phyloP scores from a whole-genome alignment of 2,329 filamentous ascomycete genomes.

The Cadophora gregata region DNA sequence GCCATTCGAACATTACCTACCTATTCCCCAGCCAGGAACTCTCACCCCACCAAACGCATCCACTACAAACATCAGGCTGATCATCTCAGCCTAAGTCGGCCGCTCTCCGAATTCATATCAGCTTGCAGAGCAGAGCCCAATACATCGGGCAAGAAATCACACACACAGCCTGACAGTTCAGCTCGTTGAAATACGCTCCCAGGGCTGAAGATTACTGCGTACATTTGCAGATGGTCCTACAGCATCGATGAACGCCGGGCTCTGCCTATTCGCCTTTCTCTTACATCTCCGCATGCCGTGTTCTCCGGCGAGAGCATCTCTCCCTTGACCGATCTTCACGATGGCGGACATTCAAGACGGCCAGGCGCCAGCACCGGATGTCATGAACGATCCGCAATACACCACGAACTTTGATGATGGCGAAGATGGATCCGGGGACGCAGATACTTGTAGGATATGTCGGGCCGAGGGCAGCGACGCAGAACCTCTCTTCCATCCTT shows the following conservation, averaged over 20 bases:
- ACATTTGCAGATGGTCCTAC: constrained; percentile 37
- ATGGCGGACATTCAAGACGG: constrained; percentile 32
- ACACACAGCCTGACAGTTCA: not conserved
- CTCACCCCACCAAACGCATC: not conserved
- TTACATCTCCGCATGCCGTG: not conserved
- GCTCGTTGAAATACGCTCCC: not conserved
- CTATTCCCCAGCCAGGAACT: not conserved
- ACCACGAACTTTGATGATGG: constrained; percentile 47
- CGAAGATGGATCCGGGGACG: constrained; percentile 42
- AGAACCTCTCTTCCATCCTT: constrained; percentile 94
- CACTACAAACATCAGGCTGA: not conserved
- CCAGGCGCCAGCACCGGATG: constrained; percentile 47
- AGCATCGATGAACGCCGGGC: constrained; percentile 35
- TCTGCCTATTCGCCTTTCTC: constrained; percentile 35
- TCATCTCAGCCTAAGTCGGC: not conserved
- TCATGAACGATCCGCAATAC: constrained; percentile 63
- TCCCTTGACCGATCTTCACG: constrained; percentile 4
- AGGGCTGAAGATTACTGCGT: constrained; percentile 5
- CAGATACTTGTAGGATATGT: constrained; percentile 96
- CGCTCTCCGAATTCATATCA: not conserved
- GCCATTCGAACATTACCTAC: not conserved
- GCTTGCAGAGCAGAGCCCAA: not conserved
- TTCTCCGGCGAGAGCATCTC: not conserved
- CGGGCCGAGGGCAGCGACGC: constrained; percentile 81
- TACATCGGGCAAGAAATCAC: not conserved